Base-by-base conservation (phyloP, 2,329 filamentous ascomycete genomes). In the Pezicula carpinea region DNA sequence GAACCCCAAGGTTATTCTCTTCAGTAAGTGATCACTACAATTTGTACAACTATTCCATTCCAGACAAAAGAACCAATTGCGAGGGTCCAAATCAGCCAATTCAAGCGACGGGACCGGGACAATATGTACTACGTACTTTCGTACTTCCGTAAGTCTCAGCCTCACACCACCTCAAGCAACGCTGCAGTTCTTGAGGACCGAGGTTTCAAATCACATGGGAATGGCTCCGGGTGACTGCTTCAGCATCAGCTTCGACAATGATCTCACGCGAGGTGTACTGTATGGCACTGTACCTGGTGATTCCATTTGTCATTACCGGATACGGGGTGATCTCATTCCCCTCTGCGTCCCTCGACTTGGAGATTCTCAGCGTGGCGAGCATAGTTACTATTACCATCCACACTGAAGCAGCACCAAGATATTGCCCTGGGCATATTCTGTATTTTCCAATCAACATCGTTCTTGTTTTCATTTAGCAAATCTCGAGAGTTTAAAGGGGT, bases 391-490 rank as follows among this genome's bases (percentile, higher is more conserved):
- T 55, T 2, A 66, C 64, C 11, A 69, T 66, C 59, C 66, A 72
- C 2, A 71, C 59, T 19, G 63, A 66, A 3, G 66, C 65, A 36
- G 66, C 73, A 2, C 76, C 77, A 13, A 82, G 59, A 36, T 69
- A 66, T 50, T 72, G 69, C 1, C 75, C 76, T 5, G 69, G 66
- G 51, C 75, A 79, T 10, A 73, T 66, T n/a, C 76, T 65, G 7
- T 6, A 6, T 26, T 8, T 8, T 26, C 23, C 11, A 8, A 26
- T 26, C 23, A 26, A 10, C 23, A 26, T 32, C 18, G 11, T 15
- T 32, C 22, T 44, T 5, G 35, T 22, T 22, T 6, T 15, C 36
- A 23, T 23, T 13, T n/a, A n/a, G n/a, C n/a, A n/a, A n/a, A n/a
- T n/a, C n/a, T n/a, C n/a, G n/a, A n/a, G n/a, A n/a, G n/a, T 6